These are phyloP conservation scores for Fusarium sp. DNA, from an alignment of 2,329 filamentous ascomycete genomes.

Conservation along the genomic window DNA sequence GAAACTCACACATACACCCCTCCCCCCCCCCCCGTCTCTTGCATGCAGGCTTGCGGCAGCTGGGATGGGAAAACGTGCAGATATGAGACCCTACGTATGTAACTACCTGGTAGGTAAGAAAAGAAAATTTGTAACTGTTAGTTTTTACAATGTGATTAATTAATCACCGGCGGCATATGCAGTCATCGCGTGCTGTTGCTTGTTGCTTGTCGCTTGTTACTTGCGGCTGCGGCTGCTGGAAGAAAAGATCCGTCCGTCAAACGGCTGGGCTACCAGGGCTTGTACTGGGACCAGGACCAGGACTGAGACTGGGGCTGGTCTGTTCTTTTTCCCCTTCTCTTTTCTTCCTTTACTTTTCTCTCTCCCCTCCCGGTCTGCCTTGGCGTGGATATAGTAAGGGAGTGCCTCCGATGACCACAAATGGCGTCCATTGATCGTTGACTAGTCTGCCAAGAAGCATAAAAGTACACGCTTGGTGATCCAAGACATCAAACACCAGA, in stretches of 20 bases:
- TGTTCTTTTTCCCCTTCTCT: conserved; percentile 8
- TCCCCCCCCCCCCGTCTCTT: neutral
- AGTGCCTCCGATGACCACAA: conserved; percentile 14
- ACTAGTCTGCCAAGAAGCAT: conserved; percentile 31
- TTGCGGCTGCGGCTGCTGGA: neutral
- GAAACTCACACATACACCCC: too few species aligned
- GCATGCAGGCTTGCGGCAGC: conserved; percentile 2
- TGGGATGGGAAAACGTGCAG: conserved; percentile 2
- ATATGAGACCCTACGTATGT: neutral
- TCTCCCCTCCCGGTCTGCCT: conserved; percentile 1
- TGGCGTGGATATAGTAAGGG: conserved; percentile 31
- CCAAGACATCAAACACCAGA: neutral
- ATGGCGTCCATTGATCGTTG: conserved; percentile 6
- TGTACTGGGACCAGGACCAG: too few species aligned
- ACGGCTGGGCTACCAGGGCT: neutral
- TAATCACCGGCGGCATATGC: conserved; percentile 33
- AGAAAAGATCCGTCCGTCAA: conserved; percentile 28
- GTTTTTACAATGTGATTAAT: conserved; percentile 9
- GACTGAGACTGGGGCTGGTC: neutral
- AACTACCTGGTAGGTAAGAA: neutral
- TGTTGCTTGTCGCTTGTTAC: neutral
- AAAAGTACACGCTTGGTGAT: conserved; percentile 25
- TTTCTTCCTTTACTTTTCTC: neutral
- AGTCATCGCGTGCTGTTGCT: conserved; percentile 26
- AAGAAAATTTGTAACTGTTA: neutral